Base-by-base conservation (phyloP, 2,329 filamentous ascomycete genomes). In the Rhynchosporium graminicola region DNA sequence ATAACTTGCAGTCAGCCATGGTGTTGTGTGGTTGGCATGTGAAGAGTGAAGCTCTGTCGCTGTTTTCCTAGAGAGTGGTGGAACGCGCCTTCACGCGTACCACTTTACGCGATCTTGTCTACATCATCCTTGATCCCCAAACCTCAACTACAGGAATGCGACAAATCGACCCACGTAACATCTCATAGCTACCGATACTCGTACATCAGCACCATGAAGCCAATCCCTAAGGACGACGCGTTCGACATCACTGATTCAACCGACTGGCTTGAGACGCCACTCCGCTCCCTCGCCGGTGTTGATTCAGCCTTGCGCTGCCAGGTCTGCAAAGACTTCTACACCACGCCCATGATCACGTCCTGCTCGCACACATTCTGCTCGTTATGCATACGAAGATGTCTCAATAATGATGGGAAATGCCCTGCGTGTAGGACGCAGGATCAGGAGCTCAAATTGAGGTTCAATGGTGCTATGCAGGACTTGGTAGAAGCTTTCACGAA, bases 341-440 rank as follows among this genome's bases (percentile, higher is more conserved):
- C 87, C 65, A 96, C 92, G 57, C 95, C 95, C 0, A 95, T 99
- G 85, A 88, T 97, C 66, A 99, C 95, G 0, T 90, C 91, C 1
- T 99, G 95, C 78, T 90, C 87, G 59, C 95, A 99, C 75, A 98
- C 95, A 0, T 99, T 99, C 74, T 99, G 95, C 80, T 97, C 94
- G 6, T 79, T 96, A 59, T 99, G 95, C 76, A 98, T 99, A 74
- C 89, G 95, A 36, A 84, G 93, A 66, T 92, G 90, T 64, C 82
- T 99, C 0, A 88, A 88, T 2, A 83, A 85, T 38, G 92, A 97
- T 68, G 90, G 92, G 8, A 92, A 90, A 76, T 99, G 95, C 71
- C 95, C 95, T 0, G 81, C 91, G 1, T 99, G 95, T 76, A 87
- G 92, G 57, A 80, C 85, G 5, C 76, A 80, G 0, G 91, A 96